A percentile compares a stretch with the other conserved stretches of the same genome.
Evolutionary conservation across 2,329 filamentous ascomycete genomes (phyloP).

Genomic region (Boeremia lycopersici): DNA sequence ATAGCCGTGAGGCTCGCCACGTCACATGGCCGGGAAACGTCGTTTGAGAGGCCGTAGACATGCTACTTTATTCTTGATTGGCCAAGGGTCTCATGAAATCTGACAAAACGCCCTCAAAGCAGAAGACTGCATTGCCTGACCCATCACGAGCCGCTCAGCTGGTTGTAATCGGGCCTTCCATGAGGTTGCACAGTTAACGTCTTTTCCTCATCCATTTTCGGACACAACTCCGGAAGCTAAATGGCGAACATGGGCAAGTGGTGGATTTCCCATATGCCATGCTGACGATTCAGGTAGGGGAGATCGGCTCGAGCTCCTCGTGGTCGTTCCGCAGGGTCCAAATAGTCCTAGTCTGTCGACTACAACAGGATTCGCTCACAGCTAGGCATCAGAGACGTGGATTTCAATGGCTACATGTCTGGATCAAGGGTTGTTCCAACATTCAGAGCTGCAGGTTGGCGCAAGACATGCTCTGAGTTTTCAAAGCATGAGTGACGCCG

Average conservation of each 20-base stretch:
- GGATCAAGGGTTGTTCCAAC: not conserved
- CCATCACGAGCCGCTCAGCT: conserved; percentile 7
- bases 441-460: not conserved
- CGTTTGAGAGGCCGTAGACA: not conserved
- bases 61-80: not conserved
- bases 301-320: conserved; percentile 10
- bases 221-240: conserved; percentile 1
- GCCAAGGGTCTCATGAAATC: not conserved
- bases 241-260: not conserved
- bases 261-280: not conserved
- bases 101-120: not conserved
- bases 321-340: conserved; percentile 4
- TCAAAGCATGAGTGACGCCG: too few species aligned
- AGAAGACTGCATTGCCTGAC: not conserved
- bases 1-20: not conserved
- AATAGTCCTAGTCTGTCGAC: not conserved
- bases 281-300: not conserved
- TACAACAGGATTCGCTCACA: not conserved
- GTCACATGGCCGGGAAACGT: conserved; percentile 3
- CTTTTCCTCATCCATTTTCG: conserved; percentile 3
- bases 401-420: not conserved
- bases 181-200: conserved; percentile 10
- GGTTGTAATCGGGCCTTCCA: conserved; percentile 8
- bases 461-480: not conserved
- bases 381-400: not conserved